A percentile compares a stretch with the other conserved stretches of the same genome.
phyloP scores from a whole-genome alignment of 306 rosid species.

The Prunus kanzakura region DNA sequence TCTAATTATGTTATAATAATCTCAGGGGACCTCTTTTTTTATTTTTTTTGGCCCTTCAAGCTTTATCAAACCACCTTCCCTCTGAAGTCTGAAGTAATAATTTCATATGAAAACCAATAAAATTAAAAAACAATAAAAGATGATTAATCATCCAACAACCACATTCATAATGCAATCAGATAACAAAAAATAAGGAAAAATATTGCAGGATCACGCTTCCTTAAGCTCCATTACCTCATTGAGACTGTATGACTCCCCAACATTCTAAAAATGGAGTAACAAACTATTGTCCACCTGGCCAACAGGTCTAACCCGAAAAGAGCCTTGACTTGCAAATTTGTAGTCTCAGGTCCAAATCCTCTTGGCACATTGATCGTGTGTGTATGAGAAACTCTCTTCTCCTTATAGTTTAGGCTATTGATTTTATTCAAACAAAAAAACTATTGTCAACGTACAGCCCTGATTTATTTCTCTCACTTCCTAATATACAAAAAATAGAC shows the following conservation, averaged over 20 bases:
- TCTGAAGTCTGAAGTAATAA: neutral
- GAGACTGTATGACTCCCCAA: too few species aligned
- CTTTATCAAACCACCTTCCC: neutral
- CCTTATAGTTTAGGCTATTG: too few species aligned
- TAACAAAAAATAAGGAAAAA: neutral
- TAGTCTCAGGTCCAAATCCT: rapidly evolving
- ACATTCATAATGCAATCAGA: neutral
- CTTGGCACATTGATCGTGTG: too few species aligned
- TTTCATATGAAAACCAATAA: neutral
- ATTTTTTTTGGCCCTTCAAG: neutral
- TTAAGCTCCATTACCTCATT: neutral
- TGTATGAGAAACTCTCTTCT: rapidly evolving
- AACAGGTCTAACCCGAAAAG: rapidly evolving
- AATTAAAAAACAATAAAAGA: neutral
- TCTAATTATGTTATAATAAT: neutral
- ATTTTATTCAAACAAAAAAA: too few species aligned
- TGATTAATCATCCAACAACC: neutral
- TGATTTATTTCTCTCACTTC: too few species aligned
- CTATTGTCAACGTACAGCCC: too few species aligned
- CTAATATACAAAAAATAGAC: too few species aligned
- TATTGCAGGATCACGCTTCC: neutral
- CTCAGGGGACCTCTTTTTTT: neutral
- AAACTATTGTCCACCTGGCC: too few species aligned
- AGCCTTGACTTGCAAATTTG: too few species aligned
- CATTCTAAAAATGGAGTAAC: too few species aligned